phyloP scores from a whole-genome alignment of 2,329 filamentous ascomycete genomes.

The Paecilomyces niveus region DNA sequence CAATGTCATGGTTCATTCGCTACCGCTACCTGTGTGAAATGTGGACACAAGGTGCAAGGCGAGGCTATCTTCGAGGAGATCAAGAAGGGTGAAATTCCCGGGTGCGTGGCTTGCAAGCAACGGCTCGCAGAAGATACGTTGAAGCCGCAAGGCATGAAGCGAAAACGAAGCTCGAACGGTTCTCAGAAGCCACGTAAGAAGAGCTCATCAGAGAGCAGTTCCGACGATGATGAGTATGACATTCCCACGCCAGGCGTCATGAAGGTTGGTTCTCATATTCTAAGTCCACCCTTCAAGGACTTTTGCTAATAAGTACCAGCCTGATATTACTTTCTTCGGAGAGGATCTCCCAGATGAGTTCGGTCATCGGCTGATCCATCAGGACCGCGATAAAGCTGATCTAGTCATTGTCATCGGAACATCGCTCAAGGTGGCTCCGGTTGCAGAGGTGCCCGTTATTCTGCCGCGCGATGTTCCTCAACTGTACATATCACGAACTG shows the following conservation, averaged over 20 bases:
- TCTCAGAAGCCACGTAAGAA: conserved; percentile 47
- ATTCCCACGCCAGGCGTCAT: conserved; percentile 70
- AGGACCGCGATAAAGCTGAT: conserved; percentile 74
- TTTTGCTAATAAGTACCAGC: conserved; percentile 35
- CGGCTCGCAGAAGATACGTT: conserved; percentile 37
- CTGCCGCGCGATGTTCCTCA: conserved; percentile 75
- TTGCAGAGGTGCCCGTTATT: conserved; percentile 81
- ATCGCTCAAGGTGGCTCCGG: conserved; percentile 88
- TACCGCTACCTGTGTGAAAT: conserved; percentile 81
- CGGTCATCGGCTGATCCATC: conserved; percentile 67
- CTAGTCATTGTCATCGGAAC: conserved; percentile 95
- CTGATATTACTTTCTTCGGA: conserved; percentile 97
- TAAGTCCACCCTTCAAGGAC: conserved; percentile 7
- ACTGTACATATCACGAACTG: conserved; percentile 78
- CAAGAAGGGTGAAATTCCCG: conserved; percentile 65
- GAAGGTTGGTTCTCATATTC: conserved; percentile 45
- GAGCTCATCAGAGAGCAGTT: conserved; percentile 47
- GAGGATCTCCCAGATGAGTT: conserved; percentile 83
- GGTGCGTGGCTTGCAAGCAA: conserved; percentile 64
- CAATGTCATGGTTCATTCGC: conserved; percentile 97
- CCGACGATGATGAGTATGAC: conserved; percentile 55
- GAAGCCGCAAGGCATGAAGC: conserved; percentile 43
- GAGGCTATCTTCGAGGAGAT: conserved; percentile 75
- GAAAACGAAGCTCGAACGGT: conserved; percentile 46
- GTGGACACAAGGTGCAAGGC: conserved; percentile 65